Base-by-base conservation (phyloP, 148 eudicot genomes). In the Bassia scoparia region DNA sequence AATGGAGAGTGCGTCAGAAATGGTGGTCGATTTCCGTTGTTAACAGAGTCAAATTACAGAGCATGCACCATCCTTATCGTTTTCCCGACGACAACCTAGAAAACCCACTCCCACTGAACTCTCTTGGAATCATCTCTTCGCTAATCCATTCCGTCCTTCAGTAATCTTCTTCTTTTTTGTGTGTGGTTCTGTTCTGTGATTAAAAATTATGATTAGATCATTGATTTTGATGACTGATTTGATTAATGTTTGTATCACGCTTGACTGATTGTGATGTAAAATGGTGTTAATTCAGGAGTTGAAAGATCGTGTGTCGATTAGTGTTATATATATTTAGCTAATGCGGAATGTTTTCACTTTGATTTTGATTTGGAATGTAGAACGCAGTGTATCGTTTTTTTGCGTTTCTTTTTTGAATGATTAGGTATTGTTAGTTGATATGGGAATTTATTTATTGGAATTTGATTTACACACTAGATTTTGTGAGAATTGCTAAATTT, bases 41-140 rank as follows among this genome's bases (percentile, higher is more conserved):
- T 91, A 74, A 87, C 87, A 50, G 97, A 91, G 69, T 80, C 96
- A 0, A 89, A 84, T 73, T 95, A 95, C 81, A 88, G 97, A 76
- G 91, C 97, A 2, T 88, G 93, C 55, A 95, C 96, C 0, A 95
- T 95, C 98, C 98, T 17, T 95, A 88, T 80, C 69, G 98, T 67
- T 91, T 89, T 76, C 96, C 98, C 2, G 87, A 93, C 13, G 98
- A 94, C 75, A 84, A 91, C 78, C 93, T 21, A 83, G 68, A 52
- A 87, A 82, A 71, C 83, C 96, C 0, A 95, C 98, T 59, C 93
- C 93, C 16, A 88, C 91, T 72, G 98, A 95, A 81, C 79, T 95
- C 56, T 61, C 91, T 9, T 95, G 98, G 98, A 91, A 91, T 78
- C 68, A 88, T 23, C 90, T 95, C 82, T 95, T 95, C 83, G 75